Percentiles rank a stretch among this genome's conserved stretches.
These are phyloP conservation scores for Parmelia sp. DNA, from an alignment of 495 filamentous ascomycete species.

Conservation along the genomic window DNA sequence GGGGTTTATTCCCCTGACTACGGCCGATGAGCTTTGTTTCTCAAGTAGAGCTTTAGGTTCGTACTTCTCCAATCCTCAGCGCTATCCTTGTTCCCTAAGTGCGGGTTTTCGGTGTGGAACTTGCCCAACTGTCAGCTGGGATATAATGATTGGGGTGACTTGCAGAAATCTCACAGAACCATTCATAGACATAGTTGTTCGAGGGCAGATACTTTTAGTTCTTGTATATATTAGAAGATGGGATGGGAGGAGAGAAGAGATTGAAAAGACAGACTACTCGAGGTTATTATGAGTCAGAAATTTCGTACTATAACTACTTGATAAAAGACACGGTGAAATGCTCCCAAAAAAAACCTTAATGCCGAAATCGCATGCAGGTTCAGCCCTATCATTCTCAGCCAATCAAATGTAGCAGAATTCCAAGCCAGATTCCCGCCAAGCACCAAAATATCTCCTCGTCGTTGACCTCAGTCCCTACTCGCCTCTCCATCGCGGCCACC, in stretches of 20 bases:
- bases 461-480: conserved; percentile 4
- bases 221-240: neutral
- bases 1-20: conserved; percentile 88
- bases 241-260: neutral
- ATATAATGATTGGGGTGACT: neutral
- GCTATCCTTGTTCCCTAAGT: conserved; percentile 72
- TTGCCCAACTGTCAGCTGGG: conserved; percentile 19
- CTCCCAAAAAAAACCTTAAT: no score
- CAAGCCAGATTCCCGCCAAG: conserved; percentile 5
- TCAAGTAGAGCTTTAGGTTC: neutral
- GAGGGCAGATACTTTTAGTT: no score
- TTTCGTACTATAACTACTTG: no score
- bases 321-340: no score
- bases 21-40: neutral
- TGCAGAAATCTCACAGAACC: conserved; percentile 22
- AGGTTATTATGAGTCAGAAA: neutral
- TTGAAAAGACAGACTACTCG: no score
- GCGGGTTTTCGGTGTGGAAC: conserved; percentile 88
- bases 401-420: conserved; percentile 12
- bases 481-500: conserved; percentile 6
- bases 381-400: neutral
- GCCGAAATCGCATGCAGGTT: no score
- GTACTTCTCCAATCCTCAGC: conserved; percentile 90
- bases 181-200: conserved; percentile 3
- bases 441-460: conserved; percentile 7